Percentiles rank a stretch among this genome's conserved stretches.
Conservation (phyloP, 768 basidiomycete genomes). For the Asterophora lycoperdoides region DNA sequence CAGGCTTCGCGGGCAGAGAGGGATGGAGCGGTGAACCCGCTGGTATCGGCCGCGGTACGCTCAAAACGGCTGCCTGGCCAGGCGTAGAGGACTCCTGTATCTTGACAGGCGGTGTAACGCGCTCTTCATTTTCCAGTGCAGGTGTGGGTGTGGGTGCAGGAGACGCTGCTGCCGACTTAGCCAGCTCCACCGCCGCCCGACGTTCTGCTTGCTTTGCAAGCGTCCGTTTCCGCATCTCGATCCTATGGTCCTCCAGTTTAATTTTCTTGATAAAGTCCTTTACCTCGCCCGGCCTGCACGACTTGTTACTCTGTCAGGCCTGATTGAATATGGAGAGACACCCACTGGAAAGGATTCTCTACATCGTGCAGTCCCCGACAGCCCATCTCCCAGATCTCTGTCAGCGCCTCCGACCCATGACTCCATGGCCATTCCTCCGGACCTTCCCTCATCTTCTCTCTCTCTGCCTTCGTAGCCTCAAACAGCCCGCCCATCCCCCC, state of each 20-base stretch:
- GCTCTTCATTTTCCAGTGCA: slow-evolving; percentile 14
- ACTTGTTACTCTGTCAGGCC: neutral
- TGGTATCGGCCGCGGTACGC: slow-evolving; percentile 28
- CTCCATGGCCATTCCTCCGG: slow-evolving; percentile 60
- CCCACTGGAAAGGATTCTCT: slow-evolving; percentile 63
- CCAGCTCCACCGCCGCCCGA: slow-evolving; percentile 24
- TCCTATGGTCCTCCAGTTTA: slow-evolving; percentile 60
- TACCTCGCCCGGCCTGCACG: slow-evolving; percentile 61
- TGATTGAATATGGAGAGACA: slow-evolving; percentile 6
- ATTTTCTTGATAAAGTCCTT: slow-evolving; percentile 71
- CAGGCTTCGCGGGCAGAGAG: slow-evolving; percentile 70
- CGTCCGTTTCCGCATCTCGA: slow-evolving; percentile 46
- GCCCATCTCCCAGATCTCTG: slow-evolving; percentile 83
- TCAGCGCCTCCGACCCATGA: slow-evolving; percentile 65
- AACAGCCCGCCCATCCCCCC: slow-evolving; percentile 52
- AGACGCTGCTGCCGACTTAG: slow-evolving; percentile 17
- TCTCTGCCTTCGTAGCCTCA: slow-evolving; percentile 50
- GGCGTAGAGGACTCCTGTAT: slow-evolving; percentile 15
- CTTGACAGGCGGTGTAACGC: slow-evolving; percentile 9
- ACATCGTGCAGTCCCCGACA: slow-evolving; percentile 61
- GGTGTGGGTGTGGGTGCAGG: slow-evolving; percentile 13
- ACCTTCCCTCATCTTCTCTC: slow-evolving; percentile 53
- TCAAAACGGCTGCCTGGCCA: slow-evolving; percentile 16
- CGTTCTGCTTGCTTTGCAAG: slow-evolving; percentile 30
- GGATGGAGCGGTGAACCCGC: slow-evolving; percentile 53